These are phyloP conservation scores for Sclerotinia spermophila DNA, from an alignment of 2,329 filamentous ascomycete species.

Conservation along the genomic window DNA sequence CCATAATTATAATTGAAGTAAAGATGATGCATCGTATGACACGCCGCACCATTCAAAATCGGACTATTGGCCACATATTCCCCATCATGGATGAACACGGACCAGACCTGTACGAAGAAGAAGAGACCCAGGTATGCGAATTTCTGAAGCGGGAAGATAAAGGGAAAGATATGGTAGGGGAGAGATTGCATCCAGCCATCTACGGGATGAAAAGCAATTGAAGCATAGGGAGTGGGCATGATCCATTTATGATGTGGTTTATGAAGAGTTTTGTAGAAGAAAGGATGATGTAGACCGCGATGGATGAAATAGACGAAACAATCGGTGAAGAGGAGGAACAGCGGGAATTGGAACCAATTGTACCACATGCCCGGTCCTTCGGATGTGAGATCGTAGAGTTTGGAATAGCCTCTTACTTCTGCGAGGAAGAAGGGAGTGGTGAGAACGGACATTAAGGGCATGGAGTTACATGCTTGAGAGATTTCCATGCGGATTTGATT, in stretches of 20 bases:
- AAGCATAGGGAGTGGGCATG: constrained; percentile 91
- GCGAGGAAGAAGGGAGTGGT: constrained; percentile 77
- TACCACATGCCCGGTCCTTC: constrained; percentile 77
- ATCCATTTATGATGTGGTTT: constrained; percentile 99
- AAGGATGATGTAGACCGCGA: constrained; percentile 75
- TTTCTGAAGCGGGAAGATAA: constrained; percentile 91
- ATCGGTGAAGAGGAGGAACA: constrained; percentile 87
- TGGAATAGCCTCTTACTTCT: constrained; percentile 80
- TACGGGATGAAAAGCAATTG: constrained; percentile 89
- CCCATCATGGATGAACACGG: constrained; percentile 91
- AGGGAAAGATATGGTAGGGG: constrained; percentile 90
- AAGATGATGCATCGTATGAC: constrained; percentile 87
- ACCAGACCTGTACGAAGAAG: constrained; percentile 94
- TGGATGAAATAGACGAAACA: constrained; percentile 90
- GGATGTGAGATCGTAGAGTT: constrained; percentile 76
- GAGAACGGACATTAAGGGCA: constrained; percentile 79
- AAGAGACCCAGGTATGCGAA: constrained; percentile 82
- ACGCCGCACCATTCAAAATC: constrained; percentile 91
- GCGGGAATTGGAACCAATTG: constrained; percentile 76
- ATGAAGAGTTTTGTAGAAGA: constrained; percentile 82
- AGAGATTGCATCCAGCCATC: constrained; percentile 86
- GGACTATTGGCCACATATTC: constrained; percentile 89
- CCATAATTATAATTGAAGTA: constrained; percentile 92
- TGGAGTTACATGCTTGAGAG: constrained; percentile 67
- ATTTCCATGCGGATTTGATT: constrained; percentile 90